Percentiles rank a stretch among this genome's conserved stretches.
phyloP scores from a whole-genome alignment of 2,329 filamentous ascomycete species.

The Diaporthe caulivora region DNA sequence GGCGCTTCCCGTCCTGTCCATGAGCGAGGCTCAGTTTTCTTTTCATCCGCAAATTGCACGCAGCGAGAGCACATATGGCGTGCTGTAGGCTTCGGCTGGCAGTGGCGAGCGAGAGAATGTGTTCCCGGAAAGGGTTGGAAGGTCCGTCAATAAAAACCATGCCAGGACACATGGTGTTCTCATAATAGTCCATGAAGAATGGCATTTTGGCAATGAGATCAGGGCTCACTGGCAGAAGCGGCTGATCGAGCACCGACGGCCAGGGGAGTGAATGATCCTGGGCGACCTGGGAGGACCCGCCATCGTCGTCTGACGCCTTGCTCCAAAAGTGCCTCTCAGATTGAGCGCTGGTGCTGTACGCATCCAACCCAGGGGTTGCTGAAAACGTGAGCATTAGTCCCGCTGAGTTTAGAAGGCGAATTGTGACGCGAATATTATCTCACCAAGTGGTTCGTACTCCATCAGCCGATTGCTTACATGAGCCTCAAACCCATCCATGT shows the following conservation, averaged over 20 bases:
- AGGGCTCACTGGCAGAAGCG: constrained; percentile 66
- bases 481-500: constrained; percentile 69
- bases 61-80: constrained; percentile 88
- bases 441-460: constrained; percentile 69
- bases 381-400: constrained; percentile 44
- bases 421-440: constrained; percentile 57
- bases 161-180: constrained; percentile 90
- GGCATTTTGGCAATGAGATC: constrained; percentile 82
- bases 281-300: constrained; percentile 54
- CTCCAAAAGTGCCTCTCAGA: constrained; percentile 63
- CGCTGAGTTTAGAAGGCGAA: constrained; percentile 39
- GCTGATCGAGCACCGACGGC: constrained; percentile 60
- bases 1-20: constrained; percentile 66
- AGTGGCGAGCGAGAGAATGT: constrained; percentile 83
- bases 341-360: constrained; percentile 63
- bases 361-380: constrained; percentile 66
- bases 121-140: constrained; percentile 85
- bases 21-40: constrained; percentile 69
- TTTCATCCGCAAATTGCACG: constrained; percentile 92
- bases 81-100: constrained; percentile 88
- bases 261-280: constrained; percentile 62
- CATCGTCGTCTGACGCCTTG: constrained; percentile 59
- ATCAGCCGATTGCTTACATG: constrained; percentile 66
- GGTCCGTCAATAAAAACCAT: constrained; percentile 92
- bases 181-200: constrained; percentile 93